phyloP scores from a whole-genome alignment of 495 filamentous ascomycete species.

The Barbatosphaeria neglecta region DNA sequence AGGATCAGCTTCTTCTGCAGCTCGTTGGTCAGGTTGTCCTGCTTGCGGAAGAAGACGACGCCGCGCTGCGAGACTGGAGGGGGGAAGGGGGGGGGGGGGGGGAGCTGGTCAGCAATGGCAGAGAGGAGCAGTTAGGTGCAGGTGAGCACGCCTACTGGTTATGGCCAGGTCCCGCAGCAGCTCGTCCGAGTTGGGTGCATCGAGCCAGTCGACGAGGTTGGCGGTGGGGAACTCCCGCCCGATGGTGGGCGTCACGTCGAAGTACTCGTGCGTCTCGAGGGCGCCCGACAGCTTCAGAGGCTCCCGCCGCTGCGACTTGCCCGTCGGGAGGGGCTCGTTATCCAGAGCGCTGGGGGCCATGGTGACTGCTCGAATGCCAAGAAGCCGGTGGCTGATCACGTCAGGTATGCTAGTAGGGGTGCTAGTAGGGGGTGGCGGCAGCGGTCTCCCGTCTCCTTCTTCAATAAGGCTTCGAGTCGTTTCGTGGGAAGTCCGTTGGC shows the following conservation, averaged over 20 bases:
- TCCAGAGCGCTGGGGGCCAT: too few species aligned
- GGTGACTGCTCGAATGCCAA: too few species aligned
- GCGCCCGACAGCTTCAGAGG: conserved; percentile 41
- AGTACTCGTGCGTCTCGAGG: conserved; percentile 44
- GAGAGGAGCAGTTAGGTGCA: too few species aligned
- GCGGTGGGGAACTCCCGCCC: conserved; percentile 54
- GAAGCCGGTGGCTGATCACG: too few species aligned
- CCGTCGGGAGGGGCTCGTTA: too few species aligned
- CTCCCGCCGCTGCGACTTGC: conserved; percentile 1
- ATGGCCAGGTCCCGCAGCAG: conserved; percentile 55
- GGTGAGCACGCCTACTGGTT: conserved; percentile 19
- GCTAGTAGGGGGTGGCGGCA: too few species aligned
- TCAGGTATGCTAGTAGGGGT: too few species aligned
- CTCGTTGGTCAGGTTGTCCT: conserved; percentile 52
- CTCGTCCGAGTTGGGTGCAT: conserved; percentile 52
- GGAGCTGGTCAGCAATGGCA: too few species aligned
- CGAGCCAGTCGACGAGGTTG: conserved; percentile 50
- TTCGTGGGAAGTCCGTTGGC: too few species aligned
- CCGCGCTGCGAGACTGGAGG: conserved; percentile 69
- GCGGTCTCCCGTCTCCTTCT: too few species aligned
- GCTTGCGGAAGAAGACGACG: conserved; percentile 72
- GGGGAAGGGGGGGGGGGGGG: too few species aligned
- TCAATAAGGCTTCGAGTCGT: too few species aligned
- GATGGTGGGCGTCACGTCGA: conserved; percentile 58
- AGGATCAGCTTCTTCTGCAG: conserved; percentile 58